These are phyloP conservation scores for Krasilnikovozyma curviuscula DNA, from an alignment of 768 basidiomycete genomes.

Conservation along the genomic window DNA sequence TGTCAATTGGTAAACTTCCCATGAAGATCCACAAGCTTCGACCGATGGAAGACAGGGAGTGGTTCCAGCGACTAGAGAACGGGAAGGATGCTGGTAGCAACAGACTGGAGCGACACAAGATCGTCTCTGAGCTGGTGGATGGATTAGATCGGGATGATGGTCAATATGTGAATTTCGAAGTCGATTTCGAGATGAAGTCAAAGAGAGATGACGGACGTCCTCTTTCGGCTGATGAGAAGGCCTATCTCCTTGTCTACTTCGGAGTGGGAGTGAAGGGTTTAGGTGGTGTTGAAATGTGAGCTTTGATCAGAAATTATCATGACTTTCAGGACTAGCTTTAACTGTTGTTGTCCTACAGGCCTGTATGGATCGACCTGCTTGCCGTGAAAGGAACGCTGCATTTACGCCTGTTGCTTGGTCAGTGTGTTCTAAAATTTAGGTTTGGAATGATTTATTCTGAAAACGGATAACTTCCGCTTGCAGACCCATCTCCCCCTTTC, in stretches of 20 bases:
- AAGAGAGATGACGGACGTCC: conserved; percentile 11
- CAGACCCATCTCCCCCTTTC: conserved; percentile 26
- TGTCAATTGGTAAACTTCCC: conserved; percentile 22
- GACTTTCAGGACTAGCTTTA: background rate
- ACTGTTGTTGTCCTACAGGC: background rate
- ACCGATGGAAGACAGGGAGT: conserved; percentile 24
- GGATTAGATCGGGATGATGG: conserved; percentile 18
- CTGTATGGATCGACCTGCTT: background rate
- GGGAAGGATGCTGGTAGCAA: conserved; percentile 3
- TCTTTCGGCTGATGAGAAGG: background rate
- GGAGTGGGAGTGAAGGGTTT: conserved; percentile 25
- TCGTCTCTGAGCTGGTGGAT: background rate
- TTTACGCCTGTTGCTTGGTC: background rate
- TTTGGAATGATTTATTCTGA: background rate
- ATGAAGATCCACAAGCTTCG: conserved; percentile 21
- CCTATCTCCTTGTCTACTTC: conserved; percentile 16
- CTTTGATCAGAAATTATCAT: background rate
- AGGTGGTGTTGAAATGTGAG: conserved; percentile 22
- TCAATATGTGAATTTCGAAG: conserved; percentile 22
- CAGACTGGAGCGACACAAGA: background rate
- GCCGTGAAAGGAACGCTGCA: background rate
- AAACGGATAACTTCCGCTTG: conserved; percentile 22
- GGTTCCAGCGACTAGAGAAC: conserved; percentile 19
- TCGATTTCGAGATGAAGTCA: conserved; percentile 22
- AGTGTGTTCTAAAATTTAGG: background rate